Evolutionary conservation across 805 yeast species (phyloP).

Genomic region (Monosporozyma aquatica): DNA sequence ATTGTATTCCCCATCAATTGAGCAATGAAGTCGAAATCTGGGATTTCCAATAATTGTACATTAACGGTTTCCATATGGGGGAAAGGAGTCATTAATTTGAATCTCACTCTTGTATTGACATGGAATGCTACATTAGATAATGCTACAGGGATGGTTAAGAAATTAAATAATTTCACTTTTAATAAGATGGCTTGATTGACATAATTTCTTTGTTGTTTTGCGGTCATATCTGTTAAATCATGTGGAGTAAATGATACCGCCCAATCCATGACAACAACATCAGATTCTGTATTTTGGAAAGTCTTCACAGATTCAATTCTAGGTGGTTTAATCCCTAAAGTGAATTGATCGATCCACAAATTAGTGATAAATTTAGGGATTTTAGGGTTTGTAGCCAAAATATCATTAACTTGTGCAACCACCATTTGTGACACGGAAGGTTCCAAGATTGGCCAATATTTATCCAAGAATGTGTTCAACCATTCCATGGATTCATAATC

Average conservation of each 20-base stretch:
- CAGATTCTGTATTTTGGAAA: constrained; percentile 79
- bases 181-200: constrained; percentile 76
- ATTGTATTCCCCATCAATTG: constrained; percentile 66
- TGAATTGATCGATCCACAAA: constrained; percentile 78
- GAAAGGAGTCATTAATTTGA: constrained; percentile 81
- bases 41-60: constrained; percentile 76
- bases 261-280: constrained; percentile 98
- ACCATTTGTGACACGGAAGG: constrained; percentile 83
- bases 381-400: constrained; percentile 62
- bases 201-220: constrained; percentile 73
- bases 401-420: constrained; percentile 75
- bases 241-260: constrained; percentile 88
- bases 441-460: constrained; percentile 86
- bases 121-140: constrained; percentile 73
- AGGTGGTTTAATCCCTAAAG: constrained; percentile 93
- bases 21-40: constrained; percentile 77
- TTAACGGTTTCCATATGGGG: constrained; percentile 93
- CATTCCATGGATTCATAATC: constrained; percentile 94
- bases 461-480: constrained; percentile 81
- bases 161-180: constrained; percentile 73
- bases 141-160: constrained; percentile 60
- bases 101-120: constrained; percentile 66
- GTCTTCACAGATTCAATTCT: constrained; percentile 86
- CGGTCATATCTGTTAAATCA: constrained; percentile 71
- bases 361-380: constrained; percentile 76